These are phyloP conservation scores for Macrolepiota fuliginosa DNA, from an alignment of 768 basidiomycete species.

Conservation along the genomic window DNA sequence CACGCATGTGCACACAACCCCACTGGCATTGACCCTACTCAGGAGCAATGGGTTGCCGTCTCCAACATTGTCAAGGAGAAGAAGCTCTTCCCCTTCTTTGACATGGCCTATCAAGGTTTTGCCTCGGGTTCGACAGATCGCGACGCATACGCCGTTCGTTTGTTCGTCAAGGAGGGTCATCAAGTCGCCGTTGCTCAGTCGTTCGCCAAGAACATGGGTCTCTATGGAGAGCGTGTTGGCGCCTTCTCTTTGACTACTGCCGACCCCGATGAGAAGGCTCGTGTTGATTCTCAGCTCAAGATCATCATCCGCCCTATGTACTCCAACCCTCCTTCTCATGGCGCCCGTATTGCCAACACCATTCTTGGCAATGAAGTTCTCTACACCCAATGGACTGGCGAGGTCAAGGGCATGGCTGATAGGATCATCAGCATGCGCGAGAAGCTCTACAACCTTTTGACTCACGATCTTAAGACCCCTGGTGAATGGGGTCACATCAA, in stretches of 20 bases:
- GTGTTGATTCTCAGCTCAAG: conserved; percentile 92
- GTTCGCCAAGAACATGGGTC: conserved; percentile 99
- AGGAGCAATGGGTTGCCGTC: conserved; percentile 88
- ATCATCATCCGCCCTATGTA: conserved; percentile 96
- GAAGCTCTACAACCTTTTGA: conserved; percentile 73
- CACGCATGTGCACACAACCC: conserved; percentile 99
- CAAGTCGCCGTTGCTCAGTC: conserved; percentile 90
- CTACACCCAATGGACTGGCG: conserved; percentile 84
- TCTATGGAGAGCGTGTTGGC: conserved; percentile 98
- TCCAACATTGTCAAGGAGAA: conserved; percentile 86
- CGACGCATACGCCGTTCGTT: conserved; percentile 93
- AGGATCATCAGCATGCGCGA: conserved; percentile 94
- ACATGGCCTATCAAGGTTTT: conserved; percentile 99
- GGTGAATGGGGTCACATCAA: conserved; percentile 96
- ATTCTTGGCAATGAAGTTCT: conserved; percentile 76
- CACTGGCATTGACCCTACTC: conserved; percentile 95
- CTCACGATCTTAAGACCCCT: conserved; percentile 81
- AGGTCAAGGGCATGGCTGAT: conserved; percentile 95
- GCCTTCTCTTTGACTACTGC: conserved; percentile 82
- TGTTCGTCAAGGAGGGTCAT: conserved; percentile 90
- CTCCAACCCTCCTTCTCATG: conserved; percentile 94
- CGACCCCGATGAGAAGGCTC: conserved; percentile 73
- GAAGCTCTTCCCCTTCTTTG: conserved; percentile 96
- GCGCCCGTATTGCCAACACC: conserved; percentile 81
- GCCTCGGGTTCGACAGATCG: conserved; percentile 88